Evolutionary conservation across 2,329 filamentous ascomycete species (phyloP).

Genomic region (Epicoccum sorghinum): DNA sequence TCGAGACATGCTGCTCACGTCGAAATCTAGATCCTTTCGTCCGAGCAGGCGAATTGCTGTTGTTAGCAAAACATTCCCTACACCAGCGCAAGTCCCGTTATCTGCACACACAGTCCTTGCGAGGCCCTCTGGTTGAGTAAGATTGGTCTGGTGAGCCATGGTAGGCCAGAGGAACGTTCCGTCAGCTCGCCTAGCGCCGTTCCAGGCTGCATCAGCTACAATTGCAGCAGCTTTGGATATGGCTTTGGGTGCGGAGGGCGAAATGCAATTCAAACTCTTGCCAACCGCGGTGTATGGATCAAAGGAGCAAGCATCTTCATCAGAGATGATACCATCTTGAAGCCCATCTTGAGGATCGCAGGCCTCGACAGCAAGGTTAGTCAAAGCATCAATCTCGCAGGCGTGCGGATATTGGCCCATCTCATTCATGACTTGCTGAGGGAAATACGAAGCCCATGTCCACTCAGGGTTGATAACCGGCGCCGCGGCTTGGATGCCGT

Average conservation of each 20-base stretch:
- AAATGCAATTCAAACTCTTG: constrained; percentile 14
- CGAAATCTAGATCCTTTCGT: constrained; percentile 18
- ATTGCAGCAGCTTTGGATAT: constrained; percentile 20
- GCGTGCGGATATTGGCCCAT: constrained; percentile 11
- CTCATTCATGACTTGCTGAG: constrained; percentile 31
- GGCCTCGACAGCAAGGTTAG: constrained; percentile 18
- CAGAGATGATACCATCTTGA: constrained; percentile 27
- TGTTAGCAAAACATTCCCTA: neutral
- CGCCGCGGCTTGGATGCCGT: constrained; percentile 40
- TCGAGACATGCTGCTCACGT: constrained; percentile 2
- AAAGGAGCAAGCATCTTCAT: constrained; percentile 32
- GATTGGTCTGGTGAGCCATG: constrained; percentile 12
- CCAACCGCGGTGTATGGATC: constrained; percentile 25
- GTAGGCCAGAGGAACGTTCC: constrained; percentile 26
- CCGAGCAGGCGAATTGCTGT: constrained; percentile 19
- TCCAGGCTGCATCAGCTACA: constrained; percentile 25
- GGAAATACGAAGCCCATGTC: constrained; percentile 17
- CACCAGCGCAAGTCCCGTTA: constrained; percentile 17
- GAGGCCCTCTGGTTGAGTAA: constrained; percentile 8
- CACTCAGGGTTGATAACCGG: constrained; percentile 33
- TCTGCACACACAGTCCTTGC: constrained; percentile 19
- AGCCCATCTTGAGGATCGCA: constrained; percentile 37
- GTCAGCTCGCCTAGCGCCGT: constrained; percentile 18
- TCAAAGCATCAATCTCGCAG: constrained; percentile 36
- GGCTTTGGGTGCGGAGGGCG: neutral